Evolutionary conservation across 768 basidiomycete species (phyloP), one percentile per base, ranked within the genome.

Genomic region (Tylopilus felleus): DNA sequence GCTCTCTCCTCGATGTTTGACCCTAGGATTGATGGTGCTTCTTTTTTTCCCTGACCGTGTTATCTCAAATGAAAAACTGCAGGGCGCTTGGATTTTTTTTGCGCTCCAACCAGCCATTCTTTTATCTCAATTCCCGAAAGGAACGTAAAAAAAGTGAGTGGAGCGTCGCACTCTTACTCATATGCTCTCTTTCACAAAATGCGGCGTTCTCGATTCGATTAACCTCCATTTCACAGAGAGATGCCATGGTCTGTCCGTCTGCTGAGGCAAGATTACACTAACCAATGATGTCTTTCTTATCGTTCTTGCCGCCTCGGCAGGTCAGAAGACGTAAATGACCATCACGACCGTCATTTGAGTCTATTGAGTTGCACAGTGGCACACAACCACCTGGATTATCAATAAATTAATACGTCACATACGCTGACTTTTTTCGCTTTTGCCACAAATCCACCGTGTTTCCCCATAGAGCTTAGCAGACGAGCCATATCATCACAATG

Each of bases 131-230:
- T 46, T 29, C 36, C 36, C 22, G 29, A 13, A 49, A 21, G 21
- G 19, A 46, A 66, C 56, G 61, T 65, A 66, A 66, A 60, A n/a
- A 52, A 52, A 19, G 61, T 66, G 53, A 21, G 58, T 53, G 8
- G 33, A 38, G 29, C 31, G 6, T 44, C 48, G 43, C 55, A 14
- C n/a, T 44, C 29, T 35, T 17, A 4, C n/a, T 29, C 23, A 29
- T 13, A 19, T 38, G 2, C 17, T 49, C 17, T 51, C 42, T 7
- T 36, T 56, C 49, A 55, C 51, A 27, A 25, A 59, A 49, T 7
- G 42, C 52, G 47, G 51, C 48, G 33, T 64, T 42, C 22, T 49
- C 22, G 35, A 53, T 44, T 41, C 13, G 45, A 59, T 57, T 39
- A 31, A 53, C 48, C 47, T 47, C 27, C 3, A 35, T 53, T 35